A percentile compares a stretch with the other conserved stretches of the same genome.
phyloP scores from a whole-genome alignment of 2,329 filamentous ascomycete species.

The Nothomitra cinnamomea region DNA sequence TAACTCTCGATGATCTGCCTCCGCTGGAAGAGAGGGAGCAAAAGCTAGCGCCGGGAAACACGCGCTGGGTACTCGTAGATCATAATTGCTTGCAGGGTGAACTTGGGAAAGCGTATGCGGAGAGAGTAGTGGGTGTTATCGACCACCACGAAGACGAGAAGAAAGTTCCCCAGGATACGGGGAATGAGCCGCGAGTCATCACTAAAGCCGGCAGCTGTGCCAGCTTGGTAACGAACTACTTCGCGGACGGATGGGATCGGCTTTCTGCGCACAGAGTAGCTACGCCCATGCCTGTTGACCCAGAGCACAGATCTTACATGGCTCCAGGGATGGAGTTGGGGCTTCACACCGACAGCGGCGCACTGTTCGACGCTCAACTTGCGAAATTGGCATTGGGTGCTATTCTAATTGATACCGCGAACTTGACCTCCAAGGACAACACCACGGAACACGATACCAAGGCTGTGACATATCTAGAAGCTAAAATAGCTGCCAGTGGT shows the following conservation, averaged over 20 bases:
- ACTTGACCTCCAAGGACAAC: slow-evolving; percentile 42
- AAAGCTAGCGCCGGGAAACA: slow-evolving; percentile 34
- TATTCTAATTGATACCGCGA: slow-evolving; percentile 56
- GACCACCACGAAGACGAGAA: slow-evolving; percentile 68
- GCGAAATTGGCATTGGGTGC: slow-evolving; percentile 52
- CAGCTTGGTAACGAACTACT: slow-evolving; percentile 49
- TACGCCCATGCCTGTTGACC: slow-evolving; percentile 15
- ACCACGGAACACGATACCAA: slow-evolving; percentile 43
- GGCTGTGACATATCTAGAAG: slow-evolving; percentile 42
- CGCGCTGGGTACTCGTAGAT: slow-evolving; percentile 60
- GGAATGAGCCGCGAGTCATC: slow-evolving; percentile 40
- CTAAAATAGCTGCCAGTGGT: slow-evolving; percentile 14
- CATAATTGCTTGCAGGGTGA: slow-evolving; percentile 56
- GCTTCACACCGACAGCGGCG: slow-evolving; percentile 8
- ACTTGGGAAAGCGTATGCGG: slow-evolving; percentile 35
- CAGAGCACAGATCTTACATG: slow-evolving; percentile 21
- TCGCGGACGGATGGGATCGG: slow-evolving; percentile 38
- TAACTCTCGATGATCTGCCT: slow-evolving; percentile 44
- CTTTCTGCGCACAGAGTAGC: slow-evolving; percentile 22
- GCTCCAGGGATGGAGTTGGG: slow-evolving; percentile 15
- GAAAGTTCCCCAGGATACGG: slow-evolving; percentile 28
- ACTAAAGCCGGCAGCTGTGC: slow-evolving; percentile 54
- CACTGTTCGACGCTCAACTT: slow-evolving; percentile 38
- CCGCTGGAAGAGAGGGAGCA: slow-evolving; percentile 31
- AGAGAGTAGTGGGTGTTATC: slow-evolving; percentile 45